Conservation (phyloP, 164 flowering plant species). For the Berberis vulgaris region DNA sequence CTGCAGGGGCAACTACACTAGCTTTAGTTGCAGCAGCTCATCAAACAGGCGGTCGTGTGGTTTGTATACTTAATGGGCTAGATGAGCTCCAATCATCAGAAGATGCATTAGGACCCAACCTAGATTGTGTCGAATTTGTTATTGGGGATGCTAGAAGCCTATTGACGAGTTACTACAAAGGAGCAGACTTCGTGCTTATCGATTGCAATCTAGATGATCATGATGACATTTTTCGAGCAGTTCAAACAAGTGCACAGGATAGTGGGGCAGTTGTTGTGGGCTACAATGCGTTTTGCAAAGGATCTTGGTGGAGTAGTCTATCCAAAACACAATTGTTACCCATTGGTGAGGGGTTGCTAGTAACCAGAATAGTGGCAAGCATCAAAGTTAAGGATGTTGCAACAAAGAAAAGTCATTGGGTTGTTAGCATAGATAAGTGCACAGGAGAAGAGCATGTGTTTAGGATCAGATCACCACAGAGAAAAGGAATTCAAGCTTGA, state of each 20-base stretch:
- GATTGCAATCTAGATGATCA: slow-evolving; percentile 57
- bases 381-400: slow-evolving; percentile 6
- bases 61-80: slow-evolving; percentile 36
- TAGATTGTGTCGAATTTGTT: slow-evolving; percentile 39
- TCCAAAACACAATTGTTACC: slow-evolving; percentile 51
- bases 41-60: slow-evolving; percentile 68
- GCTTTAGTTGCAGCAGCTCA: slow-evolving; percentile 64
- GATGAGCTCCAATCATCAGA: slow-evolving; percentile 32
- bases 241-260: slow-evolving; percentile 14
- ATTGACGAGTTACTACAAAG: slow-evolving; percentile 27
- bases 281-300: slow-evolving; percentile 51
- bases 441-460: slow-evolving; percentile 90
- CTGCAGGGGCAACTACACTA: slow-evolving; percentile 34
- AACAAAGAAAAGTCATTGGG: slow-evolving; percentile 53
- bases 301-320: slow-evolving; percentile 37
- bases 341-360: slow-evolving; percentile 62
- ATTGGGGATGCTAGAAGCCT: slow-evolving; percentile 42
- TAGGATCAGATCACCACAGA: slow-evolving; percentile 34
- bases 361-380: slow-evolving; percentile 30
- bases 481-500: slow-evolving; percentile 15
- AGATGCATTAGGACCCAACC: slow-evolving; percentile 25
- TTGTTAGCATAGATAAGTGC: slow-evolving; percentile 55
- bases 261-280: slow-evolving; percentile 46
- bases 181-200: slow-evolving; percentile 58
- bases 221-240: slow-evolving; percentile 31